phyloP scores from a whole-genome alignment of 768 basidiomycete species.

The Collybia sordida region DNA sequence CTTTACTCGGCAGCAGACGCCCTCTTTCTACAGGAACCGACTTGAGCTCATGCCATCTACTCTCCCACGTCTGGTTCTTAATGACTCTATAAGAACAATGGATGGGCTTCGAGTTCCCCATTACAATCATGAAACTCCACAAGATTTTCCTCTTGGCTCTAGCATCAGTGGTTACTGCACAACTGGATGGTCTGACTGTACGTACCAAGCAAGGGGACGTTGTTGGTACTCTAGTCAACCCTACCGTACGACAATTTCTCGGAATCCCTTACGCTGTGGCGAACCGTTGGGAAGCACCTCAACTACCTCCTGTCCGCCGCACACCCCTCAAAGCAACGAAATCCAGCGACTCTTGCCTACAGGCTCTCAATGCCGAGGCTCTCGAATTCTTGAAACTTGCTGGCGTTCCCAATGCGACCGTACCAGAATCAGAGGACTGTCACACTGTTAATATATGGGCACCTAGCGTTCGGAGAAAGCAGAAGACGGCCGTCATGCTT shows the following conservation, averaged over 20 bases:
- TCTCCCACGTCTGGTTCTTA: too few relatives aligned
- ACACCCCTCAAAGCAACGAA: conserved; percentile 20
- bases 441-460: conserved; percentile 37
- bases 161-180: too few relatives aligned
- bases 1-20: too few relatives aligned
- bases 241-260: conserved; percentile 31
- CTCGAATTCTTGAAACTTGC: conserved; percentile 21
- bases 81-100: too few relatives aligned
- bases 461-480: conserved; percentile 26
- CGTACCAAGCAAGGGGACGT: conserved; percentile 30
- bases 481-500: conserved; percentile 30
- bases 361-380: conserved; percentile 17
- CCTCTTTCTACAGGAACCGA: too few relatives aligned
- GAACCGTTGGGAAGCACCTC: conserved; percentile 30
- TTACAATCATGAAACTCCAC: too few relatives aligned
- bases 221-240: conserved; percentile 20
- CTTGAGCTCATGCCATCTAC: too few relatives aligned
- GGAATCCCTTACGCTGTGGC: conserved; percentile 29
- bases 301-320: conserved; percentile 16
- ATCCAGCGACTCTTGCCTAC: conserved; percentile 30
- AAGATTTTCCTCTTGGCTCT: too few relatives aligned
- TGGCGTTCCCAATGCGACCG: conserved; percentile 14
- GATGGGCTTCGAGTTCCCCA: too few relatives aligned
- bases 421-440: conserved; percentile 33
- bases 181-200: conserved; percentile 25